Evolutionary conservation across 2,329 filamentous ascomycete species (phyloP).

Genomic region (Endoconidiophora laricicola): DNA sequence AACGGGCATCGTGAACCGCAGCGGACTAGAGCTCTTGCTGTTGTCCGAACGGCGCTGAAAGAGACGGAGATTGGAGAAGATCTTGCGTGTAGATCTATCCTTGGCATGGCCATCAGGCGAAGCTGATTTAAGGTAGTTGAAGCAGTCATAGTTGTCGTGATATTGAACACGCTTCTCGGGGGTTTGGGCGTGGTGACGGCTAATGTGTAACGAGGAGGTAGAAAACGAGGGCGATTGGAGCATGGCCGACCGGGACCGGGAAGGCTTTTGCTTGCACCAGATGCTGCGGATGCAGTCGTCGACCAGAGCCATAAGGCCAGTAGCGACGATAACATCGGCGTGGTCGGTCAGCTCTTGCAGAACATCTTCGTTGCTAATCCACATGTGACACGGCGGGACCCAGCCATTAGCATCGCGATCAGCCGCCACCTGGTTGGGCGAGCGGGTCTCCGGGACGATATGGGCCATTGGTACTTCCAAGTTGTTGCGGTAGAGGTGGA

Average conservation of each 20-base stretch:
- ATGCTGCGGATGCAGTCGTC: slow-evolving; percentile 79
- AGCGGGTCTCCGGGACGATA: slow-evolving; percentile 65
- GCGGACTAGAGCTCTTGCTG: slow-evolving; percentile 22
- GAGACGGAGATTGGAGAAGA: slow-evolving; percentile 16
- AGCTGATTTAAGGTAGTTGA: too few species aligned
- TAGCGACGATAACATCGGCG: slow-evolving; percentile 76
- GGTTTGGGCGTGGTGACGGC: background rate
- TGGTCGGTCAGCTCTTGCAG: slow-evolving; percentile 59
- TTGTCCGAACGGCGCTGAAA: slow-evolving; percentile 24
- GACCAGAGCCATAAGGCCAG: slow-evolving; percentile 74
- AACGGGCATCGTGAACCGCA: slow-evolving; percentile 22
- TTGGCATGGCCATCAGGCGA: too few species aligned
- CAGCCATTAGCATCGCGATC: slow-evolving; percentile 71
- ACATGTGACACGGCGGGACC: slow-evolving; percentile 81
- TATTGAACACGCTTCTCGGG: too few species aligned
- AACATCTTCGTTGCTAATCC: slow-evolving; percentile 62
- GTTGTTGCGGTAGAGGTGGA: slow-evolving; percentile 59
- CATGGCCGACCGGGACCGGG: slow-evolving; percentile 17
- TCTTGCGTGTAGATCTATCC: slow-evolving; percentile 13
- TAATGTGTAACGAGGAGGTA: background rate
- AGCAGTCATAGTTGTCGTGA: too few species aligned
- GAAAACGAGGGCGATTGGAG: background rate
- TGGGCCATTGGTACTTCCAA: slow-evolving; percentile 54
- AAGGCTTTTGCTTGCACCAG: slow-evolving; percentile 33
- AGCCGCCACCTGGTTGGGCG: slow-evolving; percentile 49